Percentiles rank a stretch among this genome's conserved stretches.
Evolutionary conservation across 1,139 yeast species (phyloP).

Genomic region (Blastobotrys niveus): DNA sequence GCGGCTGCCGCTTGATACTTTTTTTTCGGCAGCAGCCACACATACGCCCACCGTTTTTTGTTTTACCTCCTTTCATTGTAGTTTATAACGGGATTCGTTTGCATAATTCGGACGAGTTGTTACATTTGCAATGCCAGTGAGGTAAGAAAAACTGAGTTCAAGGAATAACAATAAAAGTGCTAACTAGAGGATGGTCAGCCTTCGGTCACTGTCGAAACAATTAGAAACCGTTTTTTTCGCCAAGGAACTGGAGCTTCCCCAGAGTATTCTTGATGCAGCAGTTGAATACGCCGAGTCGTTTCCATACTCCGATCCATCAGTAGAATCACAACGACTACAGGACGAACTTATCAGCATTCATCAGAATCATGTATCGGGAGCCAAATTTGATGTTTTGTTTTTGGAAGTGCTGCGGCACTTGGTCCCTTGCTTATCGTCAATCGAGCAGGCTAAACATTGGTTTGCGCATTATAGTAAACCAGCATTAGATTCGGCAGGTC

Average conservation of each 20-base stretch:
- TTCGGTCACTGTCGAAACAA: constrained; percentile 21
- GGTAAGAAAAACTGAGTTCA: neutral
- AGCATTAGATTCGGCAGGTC: constrained; percentile 60
- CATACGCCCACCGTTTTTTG: too few relatives aligned
- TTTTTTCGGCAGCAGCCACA: neutral
- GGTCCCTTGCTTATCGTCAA: constrained; percentile 39
- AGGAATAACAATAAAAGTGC: neutral
- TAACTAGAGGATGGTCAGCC: neutral
- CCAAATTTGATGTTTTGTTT: constrained; percentile 41
- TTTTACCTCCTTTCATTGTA: too few relatives aligned
- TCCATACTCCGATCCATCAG: constrained; percentile 37
- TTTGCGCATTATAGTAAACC: constrained; percentile 46
- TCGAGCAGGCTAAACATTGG: constrained; percentile 47
- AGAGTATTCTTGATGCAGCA: constrained; percentile 20
- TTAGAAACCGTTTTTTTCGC: constrained; percentile 20
- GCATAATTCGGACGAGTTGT: too few relatives aligned
- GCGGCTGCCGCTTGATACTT: neutral
- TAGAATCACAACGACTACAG: constrained; percentile 39
- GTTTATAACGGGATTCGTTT: neutral
- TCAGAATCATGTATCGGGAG: constrained; percentile 36
- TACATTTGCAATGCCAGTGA: neutral
- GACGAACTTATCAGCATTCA: constrained; percentile 48
- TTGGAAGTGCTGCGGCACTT: constrained; percentile 41
- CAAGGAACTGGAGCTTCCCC: constrained; percentile 16
- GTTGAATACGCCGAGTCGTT: constrained; percentile 37